Evolutionary conservation across 345 rosid genomes (phyloP).

Genomic region (Brassica incana): DNA sequence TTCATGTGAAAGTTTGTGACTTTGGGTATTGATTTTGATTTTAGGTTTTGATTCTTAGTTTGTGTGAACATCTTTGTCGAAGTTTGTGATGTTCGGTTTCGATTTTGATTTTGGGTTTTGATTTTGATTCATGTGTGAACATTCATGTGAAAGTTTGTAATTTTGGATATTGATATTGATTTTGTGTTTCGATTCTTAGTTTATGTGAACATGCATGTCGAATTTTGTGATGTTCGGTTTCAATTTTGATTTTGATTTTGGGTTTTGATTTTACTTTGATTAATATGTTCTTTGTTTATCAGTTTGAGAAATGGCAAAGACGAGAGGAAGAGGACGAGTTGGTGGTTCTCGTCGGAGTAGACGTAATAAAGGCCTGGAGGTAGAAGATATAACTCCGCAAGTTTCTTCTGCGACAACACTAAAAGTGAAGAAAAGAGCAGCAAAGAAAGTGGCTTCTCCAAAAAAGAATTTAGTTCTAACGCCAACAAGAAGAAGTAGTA

Average conservation of each 20-base stretch:
- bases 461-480: not conserved
- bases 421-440: too few species aligned
- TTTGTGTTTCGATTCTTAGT: not conserved
- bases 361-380: not conserved
- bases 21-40: not conserved
- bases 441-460: not conserved
- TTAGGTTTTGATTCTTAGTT: not conserved
- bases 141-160: too few species aligned
- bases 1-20: not conserved
- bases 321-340: slow-evolving; percentile 9
- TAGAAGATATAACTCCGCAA: not conserved
- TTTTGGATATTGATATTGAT: not conserved
- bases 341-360: slow-evolving; percentile 4
- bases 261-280: not conserved
- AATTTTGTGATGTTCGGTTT: not conserved
- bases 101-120: too few species aligned
- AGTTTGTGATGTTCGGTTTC: not conserved
- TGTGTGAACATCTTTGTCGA: not conserved
- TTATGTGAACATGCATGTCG: not conserved
- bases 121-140: too few species aligned
- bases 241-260: not conserved
- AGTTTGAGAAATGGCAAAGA: not conserved
- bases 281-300: not conserved
- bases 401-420: not conserved
- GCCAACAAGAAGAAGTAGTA: too few species aligned